Evolutionary conservation across 768 basidiomycete species (phyloP).

Genomic region (Pleurotus pulmonarius): DNA sequence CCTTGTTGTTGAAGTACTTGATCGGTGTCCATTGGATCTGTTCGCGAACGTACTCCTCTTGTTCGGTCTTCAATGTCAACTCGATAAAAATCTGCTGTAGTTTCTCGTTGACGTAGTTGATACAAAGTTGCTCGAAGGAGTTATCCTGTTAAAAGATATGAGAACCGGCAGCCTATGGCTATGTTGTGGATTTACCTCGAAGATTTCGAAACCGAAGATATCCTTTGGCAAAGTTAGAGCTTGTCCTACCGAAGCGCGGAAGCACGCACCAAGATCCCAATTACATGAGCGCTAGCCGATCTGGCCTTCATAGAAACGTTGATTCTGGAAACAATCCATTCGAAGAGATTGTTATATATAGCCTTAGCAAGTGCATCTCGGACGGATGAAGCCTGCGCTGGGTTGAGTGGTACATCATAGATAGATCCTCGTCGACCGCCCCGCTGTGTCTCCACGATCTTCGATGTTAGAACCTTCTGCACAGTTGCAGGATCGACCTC

Average conservation of each 20-base stretch:
- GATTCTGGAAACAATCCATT: slow-evolving; percentile 97
- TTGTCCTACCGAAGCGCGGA: slow-evolving; percentile 1
- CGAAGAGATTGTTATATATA: slow-evolving; percentile 97
- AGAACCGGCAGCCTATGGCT: neutral
- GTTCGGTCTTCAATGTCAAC: slow-evolving; percentile 96
- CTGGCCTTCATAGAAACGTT: slow-evolving; percentile 96
- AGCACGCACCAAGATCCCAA: slow-evolving; percentile 80
- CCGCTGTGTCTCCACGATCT: slow-evolving; percentile 88
- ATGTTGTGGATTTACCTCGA: slow-evolving; percentile 54
- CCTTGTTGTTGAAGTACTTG: slow-evolving; percentile 98
- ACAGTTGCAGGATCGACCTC: slow-evolving; percentile 76
- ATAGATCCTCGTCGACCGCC: slow-evolving; percentile 92
- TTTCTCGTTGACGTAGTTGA: slow-evolving; percentile 99
- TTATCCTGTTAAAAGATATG: slow-evolving; percentile 60
- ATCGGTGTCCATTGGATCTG: slow-evolving; percentile 99
- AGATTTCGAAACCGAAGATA: slow-evolving; percentile 99
- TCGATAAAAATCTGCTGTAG: slow-evolving; percentile 99
- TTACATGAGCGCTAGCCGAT: slow-evolving; percentile 66
- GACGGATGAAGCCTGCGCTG: slow-evolving; percentile 84
- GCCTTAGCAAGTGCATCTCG: slow-evolving; percentile 93
- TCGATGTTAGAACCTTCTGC: slow-evolving; percentile 82
- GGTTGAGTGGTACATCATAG: slow-evolving; percentile 96
- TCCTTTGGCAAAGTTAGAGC: slow-evolving; percentile 46
- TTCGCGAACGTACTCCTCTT: slow-evolving; percentile 98
- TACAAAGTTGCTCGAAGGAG: slow-evolving; percentile 96